These are phyloP conservation scores for Camptophora hylomeconis DNA, from an alignment of 2,329 filamentous ascomycete genomes.

Conservation along the genomic window DNA sequence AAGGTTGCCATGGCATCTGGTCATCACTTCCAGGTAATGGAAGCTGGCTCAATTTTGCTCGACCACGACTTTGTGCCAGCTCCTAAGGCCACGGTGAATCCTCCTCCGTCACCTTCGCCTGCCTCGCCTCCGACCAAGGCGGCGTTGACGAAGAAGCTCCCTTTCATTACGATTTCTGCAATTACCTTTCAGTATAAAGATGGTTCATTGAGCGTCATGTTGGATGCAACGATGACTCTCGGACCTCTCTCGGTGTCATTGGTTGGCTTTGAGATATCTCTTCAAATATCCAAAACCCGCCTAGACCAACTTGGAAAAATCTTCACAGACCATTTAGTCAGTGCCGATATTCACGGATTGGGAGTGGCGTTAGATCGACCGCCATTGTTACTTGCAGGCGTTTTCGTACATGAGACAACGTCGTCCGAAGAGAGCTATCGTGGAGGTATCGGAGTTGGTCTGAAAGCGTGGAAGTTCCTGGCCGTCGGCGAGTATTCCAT, in stretches of 20 bases:
- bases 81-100: conserved; percentile 7
- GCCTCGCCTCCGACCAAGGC: conserved; percentile 12
- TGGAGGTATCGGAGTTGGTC: conserved; percentile 26
- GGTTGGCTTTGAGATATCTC: conserved; percentile 23
- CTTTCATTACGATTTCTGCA: conserved; percentile 22
- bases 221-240: conserved; percentile 25
- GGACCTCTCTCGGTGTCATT: conserved; percentile 25
- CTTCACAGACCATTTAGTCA: conserved; percentile 6
- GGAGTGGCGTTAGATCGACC: conserved; percentile 22
- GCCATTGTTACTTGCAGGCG: conserved; percentile 26
- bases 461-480: conserved; percentile 24
- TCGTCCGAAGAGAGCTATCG: conserved; percentile 21
- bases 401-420: conserved; percentile 20
- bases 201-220: conserved; percentile 18
- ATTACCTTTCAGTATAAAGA: conserved; percentile 25
- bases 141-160: conserved; percentile 14
- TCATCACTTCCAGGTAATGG: conserved; percentile 4
- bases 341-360: conserved; percentile 22
- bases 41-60: neutral
- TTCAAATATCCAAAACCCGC: conserved; percentile 8
- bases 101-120: conserved; percentile 3
- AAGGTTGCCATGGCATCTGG: conserved; percentile 1
- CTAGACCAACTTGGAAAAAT: no score
- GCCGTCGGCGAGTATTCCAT: conserved; percentile 30
- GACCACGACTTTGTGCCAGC: conserved; percentile 3